A percentile compares a stretch with the other conserved stretches of the same genome.
Conservation (phyloP, 495 filamentous ascomycete species). For the Sordaria brevicollis region DNA sequence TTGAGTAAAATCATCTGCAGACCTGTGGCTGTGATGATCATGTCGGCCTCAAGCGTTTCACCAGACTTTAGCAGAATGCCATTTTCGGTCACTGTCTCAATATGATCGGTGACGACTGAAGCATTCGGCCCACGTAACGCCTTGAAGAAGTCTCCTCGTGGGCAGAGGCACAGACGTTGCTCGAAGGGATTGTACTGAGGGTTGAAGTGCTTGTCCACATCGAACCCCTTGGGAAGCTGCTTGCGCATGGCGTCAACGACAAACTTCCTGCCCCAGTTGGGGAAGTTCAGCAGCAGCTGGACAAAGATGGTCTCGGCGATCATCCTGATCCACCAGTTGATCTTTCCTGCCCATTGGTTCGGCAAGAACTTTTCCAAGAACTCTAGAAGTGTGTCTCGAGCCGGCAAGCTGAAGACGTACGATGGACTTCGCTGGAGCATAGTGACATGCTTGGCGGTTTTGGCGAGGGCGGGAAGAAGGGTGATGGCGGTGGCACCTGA, state of each 20-base stretch:
- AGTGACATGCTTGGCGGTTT: conserved; percentile 40
- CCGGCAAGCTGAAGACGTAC: conserved; percentile 45
- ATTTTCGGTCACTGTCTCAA: conserved; percentile 50
- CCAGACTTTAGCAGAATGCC: conserved; percentile 50
- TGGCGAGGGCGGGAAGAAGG: conserved; percentile 38
- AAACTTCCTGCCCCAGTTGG: conserved; percentile 36
- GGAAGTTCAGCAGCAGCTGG: conserved; percentile 33
- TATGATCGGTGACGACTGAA: conserved; percentile 56
- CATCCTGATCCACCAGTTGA: conserved; percentile 28
- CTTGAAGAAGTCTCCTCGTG: conserved; percentile 64
- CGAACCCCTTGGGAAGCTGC: conserved; percentile 45
- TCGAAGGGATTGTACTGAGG: conserved; percentile 65
- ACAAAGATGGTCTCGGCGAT: conserved; percentile 20
- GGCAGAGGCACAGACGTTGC: conserved; percentile 62
- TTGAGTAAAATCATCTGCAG: conserved; percentile 48
- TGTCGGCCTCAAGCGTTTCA: conserved; percentile 50
- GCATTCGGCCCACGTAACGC: conserved; percentile 46
- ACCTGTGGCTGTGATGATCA: conserved; percentile 69
- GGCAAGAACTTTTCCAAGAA: conserved; percentile 25
- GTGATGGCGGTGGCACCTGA: conserved; percentile 50
- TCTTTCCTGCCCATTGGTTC: conserved; percentile 23
- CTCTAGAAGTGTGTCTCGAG: conserved; percentile 22
- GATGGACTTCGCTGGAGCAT: conserved; percentile 49
- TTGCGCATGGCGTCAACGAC: conserved; percentile 29
- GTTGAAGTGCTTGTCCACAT: conserved; percentile 57